A percentile compares a stretch with the other conserved stretches of the same genome.
Conservation (phyloP, 2,329 filamentous ascomycete species). For the Venturia oleaginea region DNA sequence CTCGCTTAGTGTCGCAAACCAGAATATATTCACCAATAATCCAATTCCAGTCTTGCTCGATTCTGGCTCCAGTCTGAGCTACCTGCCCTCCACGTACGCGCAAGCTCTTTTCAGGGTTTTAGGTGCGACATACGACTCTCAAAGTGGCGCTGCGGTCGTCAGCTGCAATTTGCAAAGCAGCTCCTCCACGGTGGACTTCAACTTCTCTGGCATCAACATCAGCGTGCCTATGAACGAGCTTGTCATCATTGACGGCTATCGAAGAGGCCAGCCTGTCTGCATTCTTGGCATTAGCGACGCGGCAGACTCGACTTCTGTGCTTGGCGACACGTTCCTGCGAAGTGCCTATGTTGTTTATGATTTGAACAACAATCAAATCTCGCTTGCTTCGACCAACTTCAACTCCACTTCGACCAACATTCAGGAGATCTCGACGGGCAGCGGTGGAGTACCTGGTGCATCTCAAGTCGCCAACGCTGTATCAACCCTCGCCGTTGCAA, state of each 20-base stretch:
- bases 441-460: conserved; percentile 43
- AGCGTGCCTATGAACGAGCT: conserved; percentile 47
- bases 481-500: conserved; percentile 35
- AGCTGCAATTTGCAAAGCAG: conserved; percentile 42
- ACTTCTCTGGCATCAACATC: conserved; percentile 47
- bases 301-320: conserved; percentile 38
- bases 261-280: conserved; percentile 33
- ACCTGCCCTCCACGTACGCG: conserved; percentile 55
- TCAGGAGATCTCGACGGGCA: conserved; percentile 44
- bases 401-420: conserved; percentile 43
- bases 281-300: conserved; percentile 45
- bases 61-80: conserved; percentile 64
- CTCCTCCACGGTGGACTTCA: conserved; percentile 45
- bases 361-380: conserved; percentile 50
- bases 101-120: conserved; percentile 31
- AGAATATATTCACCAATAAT: conserved; percentile 34
- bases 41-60: conserved; percentile 56
- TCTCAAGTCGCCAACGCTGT: conserved; percentile 43
- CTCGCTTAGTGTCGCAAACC: conserved; percentile 34
- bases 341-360: conserved; percentile 57
- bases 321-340: conserved; percentile 55
- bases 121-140: conserved; percentile 32
- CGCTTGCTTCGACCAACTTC: conserved; percentile 52
- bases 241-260: conserved; percentile 41
- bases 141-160: conserved; percentile 40